A percentile compares a stretch with the other conserved stretches of the same genome.
Conservation (phyloP, 2,329 filamentous ascomycete genomes). For the Lecanoromycetidae sp. region DNA sequence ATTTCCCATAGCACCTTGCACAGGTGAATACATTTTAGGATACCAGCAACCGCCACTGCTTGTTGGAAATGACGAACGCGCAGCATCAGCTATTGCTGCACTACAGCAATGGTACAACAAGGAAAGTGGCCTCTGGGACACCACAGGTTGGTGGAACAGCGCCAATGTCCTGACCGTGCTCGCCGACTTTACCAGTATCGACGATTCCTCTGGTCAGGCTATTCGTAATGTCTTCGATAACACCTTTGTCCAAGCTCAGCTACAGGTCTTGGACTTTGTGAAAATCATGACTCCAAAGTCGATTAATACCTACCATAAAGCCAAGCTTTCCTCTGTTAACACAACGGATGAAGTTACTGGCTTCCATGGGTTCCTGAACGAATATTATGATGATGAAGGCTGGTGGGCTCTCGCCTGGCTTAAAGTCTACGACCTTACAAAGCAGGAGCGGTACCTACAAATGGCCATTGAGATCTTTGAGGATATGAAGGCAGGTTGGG, state of each 20-base stretch:
- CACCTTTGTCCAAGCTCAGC: constrained; percentile 5
- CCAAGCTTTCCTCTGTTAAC: not conserved
- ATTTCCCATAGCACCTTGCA: too few species aligned
- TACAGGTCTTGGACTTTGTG: not conserved
- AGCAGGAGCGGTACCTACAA: constrained; percentile 41
- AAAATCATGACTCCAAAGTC: constrained; percentile 5
- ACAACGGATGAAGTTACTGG: not conserved
- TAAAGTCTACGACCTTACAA: constrained; percentile 43
- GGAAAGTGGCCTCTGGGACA: constrained; percentile 50
- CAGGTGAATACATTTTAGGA: too few species aligned
- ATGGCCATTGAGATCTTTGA: constrained; percentile 43
- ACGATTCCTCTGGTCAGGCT: constrained; percentile 1
- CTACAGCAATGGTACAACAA: constrained; percentile 45
- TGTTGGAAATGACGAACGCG: not conserved
- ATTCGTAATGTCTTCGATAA: constrained; percentile 8
- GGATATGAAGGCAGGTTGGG: constrained; percentile 33
- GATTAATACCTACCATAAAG: not conserved
- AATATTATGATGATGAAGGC: constrained; percentile 46
- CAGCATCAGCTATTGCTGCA: constrained; percentile 3
- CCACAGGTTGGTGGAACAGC: constrained; percentile 61
- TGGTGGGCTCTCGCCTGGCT: constrained; percentile 54
- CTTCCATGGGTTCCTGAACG: constrained; percentile 12
- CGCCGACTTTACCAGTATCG: constrained; percentile 8
- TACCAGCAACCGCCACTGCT: too few species aligned
- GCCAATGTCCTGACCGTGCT: constrained; percentile 37